Evolutionary conservation across 2,329 filamentous ascomycete genomes (phyloP), one percentile per base, ranked within the genome.

Genomic region (Arthroderma sp.): DNA sequence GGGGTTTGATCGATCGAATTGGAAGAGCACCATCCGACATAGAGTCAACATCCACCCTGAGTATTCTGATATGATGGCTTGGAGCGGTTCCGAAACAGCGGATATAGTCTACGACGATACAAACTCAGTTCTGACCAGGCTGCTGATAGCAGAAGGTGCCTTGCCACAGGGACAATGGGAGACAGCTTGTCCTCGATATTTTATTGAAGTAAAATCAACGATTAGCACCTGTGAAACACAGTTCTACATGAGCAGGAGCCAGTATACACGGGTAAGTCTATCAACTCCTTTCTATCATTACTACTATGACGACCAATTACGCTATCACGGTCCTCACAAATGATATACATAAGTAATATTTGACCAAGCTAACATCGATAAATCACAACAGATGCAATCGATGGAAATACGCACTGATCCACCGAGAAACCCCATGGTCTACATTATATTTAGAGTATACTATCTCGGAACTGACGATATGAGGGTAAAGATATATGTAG

Each of bases 21-120:
- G 38, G 38, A 27, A n/a, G 38, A 40, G 38, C 28, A 15, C 22
- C 38, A 40, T 40, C 15, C 38, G 38, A n/a, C 22, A 40, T 28
- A 28, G 29, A 40, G 38, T 40, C 38, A 22, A 28, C 38, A 28
- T 29, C 29, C 38, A 27, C 15, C 38, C 38, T 7, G 38, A 40
- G 6, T 40, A 40, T 40, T 29, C 22, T 28, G 28, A 27, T 28
- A 8, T 40, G 15, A 28, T 11, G 6, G 11, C 38, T 29, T 40
- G 38, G 38, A 40, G 2, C 29, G 38, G 38, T 15, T 5, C 6
- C 4, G 38, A 40, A n/a, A 40, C 38, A 5, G 38, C 38, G 28
- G 38, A 40, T 40, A 27, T 40, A 6, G 38, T 40, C n/a, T 40
- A 38, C 22, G 22, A 38, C 10, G 37, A 38, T 38, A 38, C 37